These are phyloP conservation scores for Trichophyton simii DNA, from an alignment of 2,329 filamentous ascomycete genomes.

Conservation along the genomic window DNA sequence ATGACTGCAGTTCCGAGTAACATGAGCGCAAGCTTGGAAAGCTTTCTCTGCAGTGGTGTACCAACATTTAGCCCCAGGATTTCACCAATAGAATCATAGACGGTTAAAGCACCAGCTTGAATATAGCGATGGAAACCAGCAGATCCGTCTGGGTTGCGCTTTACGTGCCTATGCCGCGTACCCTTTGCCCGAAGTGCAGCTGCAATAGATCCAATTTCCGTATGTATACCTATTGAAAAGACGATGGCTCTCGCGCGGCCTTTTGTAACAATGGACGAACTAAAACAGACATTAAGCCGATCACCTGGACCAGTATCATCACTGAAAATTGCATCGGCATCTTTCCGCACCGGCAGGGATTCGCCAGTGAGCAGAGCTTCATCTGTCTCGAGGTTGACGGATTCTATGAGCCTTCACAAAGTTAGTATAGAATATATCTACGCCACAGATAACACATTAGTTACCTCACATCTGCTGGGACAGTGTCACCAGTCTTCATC, in stretches of 20 bases:
- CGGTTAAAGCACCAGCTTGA: slow-evolving; percentile 40
- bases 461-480: slow-evolving; percentile 34
- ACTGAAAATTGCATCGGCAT: slow-evolving; percentile 37
- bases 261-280: slow-evolving; percentile 49
- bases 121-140: slow-evolving; percentile 41
- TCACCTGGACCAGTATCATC: slow-evolving; percentile 46
- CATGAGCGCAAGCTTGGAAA: slow-evolving; percentile 53
- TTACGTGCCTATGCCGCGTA: slow-evolving; percentile 39
- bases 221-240: slow-evolving; percentile 49
- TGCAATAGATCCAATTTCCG: slow-evolving; percentile 53
- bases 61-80: slow-evolving; percentile 57
- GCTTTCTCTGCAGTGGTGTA: slow-evolving; percentile 55
- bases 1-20: slow-evolving; percentile 55
- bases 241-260: slow-evolving; percentile 49
- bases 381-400: slow-evolving; percentile 48
- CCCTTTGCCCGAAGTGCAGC: slow-evolving; percentile 48
- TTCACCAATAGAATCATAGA: slow-evolving; percentile 45
- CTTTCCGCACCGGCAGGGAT: slow-evolving; percentile 46
- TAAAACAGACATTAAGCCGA: slow-evolving; percentile 50
- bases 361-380: slow-evolving; percentile 52
- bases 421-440: background rate
- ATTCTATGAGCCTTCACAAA: slow-evolving; percentile 36
- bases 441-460: background rate
- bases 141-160: slow-evolving; percentile 38
- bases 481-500: slow-evolving; percentile 35